A percentile compares a stretch with the other conserved stretches of the same genome.
Evolutionary conservation across 202 grass and related monocot genomes (phyloP).

Genomic region (Zizania palustris): DNA sequence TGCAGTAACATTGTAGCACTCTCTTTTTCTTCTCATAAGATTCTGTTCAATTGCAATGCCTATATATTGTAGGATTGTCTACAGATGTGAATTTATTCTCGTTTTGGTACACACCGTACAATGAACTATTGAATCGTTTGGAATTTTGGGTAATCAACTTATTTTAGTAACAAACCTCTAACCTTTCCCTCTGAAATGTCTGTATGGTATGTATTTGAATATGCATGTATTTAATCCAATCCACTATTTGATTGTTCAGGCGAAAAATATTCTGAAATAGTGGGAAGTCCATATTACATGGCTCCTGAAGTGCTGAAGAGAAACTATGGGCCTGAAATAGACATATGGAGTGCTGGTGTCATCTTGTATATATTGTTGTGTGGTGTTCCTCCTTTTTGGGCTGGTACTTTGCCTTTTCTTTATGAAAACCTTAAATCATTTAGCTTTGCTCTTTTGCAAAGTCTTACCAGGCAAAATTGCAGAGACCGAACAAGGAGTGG

Average conservation of each 20-base stretch:
- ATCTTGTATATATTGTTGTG: constrained; percentile 84
- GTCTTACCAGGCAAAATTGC: constrained; percentile 46
- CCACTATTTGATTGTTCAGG: constrained; percentile 42
- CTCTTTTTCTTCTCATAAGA: not conserved
- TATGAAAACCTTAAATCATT: constrained; percentile 14
- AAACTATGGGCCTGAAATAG: constrained; percentile 89
- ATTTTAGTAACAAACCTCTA: not conserved
- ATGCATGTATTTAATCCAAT: constrained; percentile 29
- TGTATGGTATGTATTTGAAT: constrained; percentile 11
- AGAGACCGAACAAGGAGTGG: constrained; percentile 99
- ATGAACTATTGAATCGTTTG: constrained; percentile 12
- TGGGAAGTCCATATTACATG: constrained; percentile 89
- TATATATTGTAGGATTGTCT: not conserved
- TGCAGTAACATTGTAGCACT: not conserved
- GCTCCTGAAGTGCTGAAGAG: constrained; percentile 89
- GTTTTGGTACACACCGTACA: constrained; percentile 3
- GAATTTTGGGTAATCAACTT: not conserved
- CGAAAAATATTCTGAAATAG: constrained; percentile 82
- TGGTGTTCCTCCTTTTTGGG: constrained; percentile 88
- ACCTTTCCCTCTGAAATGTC: constrained; percentile 5
- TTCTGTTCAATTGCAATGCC: constrained; percentile 4
- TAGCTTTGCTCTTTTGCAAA: constrained; percentile 26
- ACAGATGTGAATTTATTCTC: not conserved
- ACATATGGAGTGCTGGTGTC: constrained; percentile 90
- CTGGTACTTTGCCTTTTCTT: constrained; percentile 49